Evolutionary conservation across 2,329 filamentous ascomycete species (phyloP).

Genomic region (Aspergillus glaucus): DNA sequence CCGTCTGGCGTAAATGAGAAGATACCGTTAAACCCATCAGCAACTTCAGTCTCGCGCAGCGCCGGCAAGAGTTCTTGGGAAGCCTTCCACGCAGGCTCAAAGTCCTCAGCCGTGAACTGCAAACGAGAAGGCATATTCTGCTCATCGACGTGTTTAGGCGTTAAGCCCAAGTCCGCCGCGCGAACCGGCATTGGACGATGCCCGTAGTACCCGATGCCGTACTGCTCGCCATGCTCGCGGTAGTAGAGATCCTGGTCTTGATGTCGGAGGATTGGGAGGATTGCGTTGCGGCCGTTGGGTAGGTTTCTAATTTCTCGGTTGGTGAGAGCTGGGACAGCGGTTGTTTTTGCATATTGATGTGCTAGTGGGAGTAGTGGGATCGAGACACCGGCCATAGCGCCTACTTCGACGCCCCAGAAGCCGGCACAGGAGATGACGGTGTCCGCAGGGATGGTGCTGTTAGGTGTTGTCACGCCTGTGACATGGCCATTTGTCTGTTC

Average conservation of each 20-base stretch:
- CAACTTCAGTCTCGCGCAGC: constrained; percentile 47
- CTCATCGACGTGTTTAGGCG: constrained; percentile 50
- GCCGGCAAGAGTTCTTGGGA: constrained; percentile 50
- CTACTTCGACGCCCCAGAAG: constrained; percentile 61
- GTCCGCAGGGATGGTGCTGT: constrained; percentile 50
- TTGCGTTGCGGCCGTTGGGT: constrained; percentile 44
- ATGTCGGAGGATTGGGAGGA: constrained; percentile 54
- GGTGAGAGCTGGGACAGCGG: constrained; percentile 41
- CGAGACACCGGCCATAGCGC: constrained; percentile 53
- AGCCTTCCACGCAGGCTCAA: constrained; percentile 54
- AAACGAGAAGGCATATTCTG: constrained; percentile 59
- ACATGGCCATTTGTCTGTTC: constrained; percentile 45
- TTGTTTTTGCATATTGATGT: constrained; percentile 61
- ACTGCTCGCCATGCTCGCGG: constrained; percentile 57
- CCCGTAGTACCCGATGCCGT: constrained; percentile 60
- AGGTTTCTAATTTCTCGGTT: constrained; percentile 33
- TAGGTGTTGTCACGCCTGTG: constrained; percentile 50
- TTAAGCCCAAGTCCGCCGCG: constrained; percentile 49
- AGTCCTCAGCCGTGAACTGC: constrained; percentile 55
- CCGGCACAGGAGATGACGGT: constrained; percentile 59
- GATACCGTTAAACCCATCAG: constrained; percentile 59
- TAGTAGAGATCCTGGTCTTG: constrained; percentile 62
- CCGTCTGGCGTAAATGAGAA: constrained; percentile 63
- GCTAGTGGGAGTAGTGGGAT: constrained; percentile 56
- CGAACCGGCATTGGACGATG: constrained; percentile 57